phyloP scores from a whole-genome alignment of 345 rosid genomes.

The Murraya paniculata region DNA sequence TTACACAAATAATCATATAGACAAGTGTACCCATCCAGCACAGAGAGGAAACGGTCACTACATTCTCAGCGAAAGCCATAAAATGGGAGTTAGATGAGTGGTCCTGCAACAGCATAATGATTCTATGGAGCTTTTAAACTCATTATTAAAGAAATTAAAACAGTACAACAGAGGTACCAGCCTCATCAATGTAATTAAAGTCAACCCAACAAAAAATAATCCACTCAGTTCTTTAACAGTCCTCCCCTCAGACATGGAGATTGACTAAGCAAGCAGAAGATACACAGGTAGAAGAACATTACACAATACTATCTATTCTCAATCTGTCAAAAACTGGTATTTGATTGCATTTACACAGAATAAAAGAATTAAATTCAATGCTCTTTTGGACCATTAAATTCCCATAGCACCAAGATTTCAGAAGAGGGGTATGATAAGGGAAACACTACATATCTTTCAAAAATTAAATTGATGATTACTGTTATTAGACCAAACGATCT shows the following conservation, averaged over 20 bases:
- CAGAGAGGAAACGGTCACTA: not conserved
- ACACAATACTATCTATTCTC: not conserved
- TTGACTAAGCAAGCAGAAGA: not conserved
- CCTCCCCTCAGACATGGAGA: not conserved
- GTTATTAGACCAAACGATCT: not conserved
- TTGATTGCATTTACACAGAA: not conserved
- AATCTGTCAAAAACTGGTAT: not conserved
- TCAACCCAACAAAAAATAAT: no score
- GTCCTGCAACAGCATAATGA: not conserved
- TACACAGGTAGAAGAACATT: not conserved
- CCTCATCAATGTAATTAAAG: not conserved
- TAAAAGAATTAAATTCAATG: not conserved
- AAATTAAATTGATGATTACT: not conserved
- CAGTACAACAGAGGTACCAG: not conserved
- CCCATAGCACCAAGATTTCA: not conserved
- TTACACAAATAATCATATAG: not conserved
- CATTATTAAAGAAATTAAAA: not conserved
- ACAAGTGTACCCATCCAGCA: not conserved
- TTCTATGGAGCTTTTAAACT: not conserved
- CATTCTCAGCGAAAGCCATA: not conserved
- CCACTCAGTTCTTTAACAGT: not conserved
- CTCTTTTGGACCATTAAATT: not conserved
- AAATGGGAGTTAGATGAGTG: not conserved
- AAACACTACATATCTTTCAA: not conserved
- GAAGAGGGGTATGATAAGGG: not conserved